phyloP scores from a whole-genome alignment of 2,329 filamentous ascomycete species.

The Colletotrichum sp. region DNA sequence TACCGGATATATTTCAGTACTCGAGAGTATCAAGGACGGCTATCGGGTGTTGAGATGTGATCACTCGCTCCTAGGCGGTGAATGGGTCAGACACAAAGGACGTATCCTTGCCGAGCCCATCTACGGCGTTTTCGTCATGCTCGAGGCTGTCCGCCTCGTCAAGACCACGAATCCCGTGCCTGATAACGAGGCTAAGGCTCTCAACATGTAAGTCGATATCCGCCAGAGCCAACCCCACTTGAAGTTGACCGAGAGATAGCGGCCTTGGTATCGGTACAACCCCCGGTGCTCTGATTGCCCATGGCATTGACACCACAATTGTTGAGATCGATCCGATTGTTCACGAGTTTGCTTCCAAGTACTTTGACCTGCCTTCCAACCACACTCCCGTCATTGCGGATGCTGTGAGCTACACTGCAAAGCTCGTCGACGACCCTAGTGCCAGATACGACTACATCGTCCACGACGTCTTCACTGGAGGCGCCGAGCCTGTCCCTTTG shows the following conservation, averaged over 20 bases:
- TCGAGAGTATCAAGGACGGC: constrained; percentile 74
- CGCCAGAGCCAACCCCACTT: constrained; percentile 23
- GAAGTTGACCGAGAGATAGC: constrained; percentile 44
- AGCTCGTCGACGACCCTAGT: constrained; percentile 44
- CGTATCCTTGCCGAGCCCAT: constrained; percentile 78
- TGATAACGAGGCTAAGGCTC: constrained; percentile 75
- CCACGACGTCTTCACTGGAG: constrained; percentile 97
- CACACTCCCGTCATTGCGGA: constrained; percentile 84
- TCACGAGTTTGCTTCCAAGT: constrained; percentile 79
- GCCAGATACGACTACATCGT: constrained; percentile 87
- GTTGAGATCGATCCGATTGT: constrained; percentile 95
- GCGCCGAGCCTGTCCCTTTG: constrained; percentile 85
- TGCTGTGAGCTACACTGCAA: constrained; percentile 72
- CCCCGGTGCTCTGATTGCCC: constrained; percentile 82
- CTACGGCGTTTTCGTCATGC: constrained; percentile 94
- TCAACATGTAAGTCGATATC: constrained; percentile 76
- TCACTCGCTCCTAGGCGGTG: constrained; percentile 90
- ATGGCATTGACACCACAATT: constrained; percentile 91
- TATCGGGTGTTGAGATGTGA: constrained; percentile 91
- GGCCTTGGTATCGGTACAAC: constrained; percentile 93
- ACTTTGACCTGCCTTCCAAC: constrained; percentile 80
- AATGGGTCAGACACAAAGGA: constrained; percentile 72
- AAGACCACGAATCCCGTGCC: constrained; percentile 58
- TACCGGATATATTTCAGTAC: constrained; percentile 90
- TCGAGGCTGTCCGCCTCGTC: constrained; percentile 88